Evolutionary conservation across 2,329 filamentous ascomycete genomes (phyloP), one percentile per base, ranked within the genome.

Genomic region (Monosporascus sp.): DNA sequence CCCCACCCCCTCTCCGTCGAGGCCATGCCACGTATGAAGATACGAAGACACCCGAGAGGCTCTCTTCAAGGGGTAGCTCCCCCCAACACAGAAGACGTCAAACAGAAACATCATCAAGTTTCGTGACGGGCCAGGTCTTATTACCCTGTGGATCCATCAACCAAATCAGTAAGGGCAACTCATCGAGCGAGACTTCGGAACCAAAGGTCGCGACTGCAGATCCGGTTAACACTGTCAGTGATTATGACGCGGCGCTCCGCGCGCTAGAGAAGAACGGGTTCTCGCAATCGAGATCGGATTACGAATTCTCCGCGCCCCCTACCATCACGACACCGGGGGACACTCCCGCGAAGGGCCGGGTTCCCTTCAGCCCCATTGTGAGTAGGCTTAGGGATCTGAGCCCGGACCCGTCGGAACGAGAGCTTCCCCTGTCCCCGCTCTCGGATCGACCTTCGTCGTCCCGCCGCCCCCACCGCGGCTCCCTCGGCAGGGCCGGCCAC

Each of bases 401-500:
- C 20, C 22, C 37, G 17, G 24, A 43, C n/a, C 38, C 7, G 18
- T 31, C 0, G 52, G 38, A 44, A 52, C 56, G 15, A 54, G 56
- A 37, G 54, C 55, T 2, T 50, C 52, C 52, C 3, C 40, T 46
- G 31, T 40, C 50, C 4, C 9, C 47, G 28, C 50, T 43, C 9
- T 46, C 31, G 6, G 20, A 20, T 26, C 18, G 26, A 7, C 35
- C 49, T 8, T 44, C 51, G 5, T 47, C 51, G 11, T 35, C 31
- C 31, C 31, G 31, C 8, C 55, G 55, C 17, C 35, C 57, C 14
- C 57, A 59, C 15, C 62, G 61, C 52, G 58, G 57, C 37, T 68
- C 65, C 0, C 65, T 68, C 49, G 63, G 67, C 52, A 67, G 65
- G 55, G 65, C 66, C 2, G 65, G 63, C 20, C 56, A 67, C 22